Conservation (phyloP, 352 stramenopile species). For the Phytophthora citrophthora region DNA sequence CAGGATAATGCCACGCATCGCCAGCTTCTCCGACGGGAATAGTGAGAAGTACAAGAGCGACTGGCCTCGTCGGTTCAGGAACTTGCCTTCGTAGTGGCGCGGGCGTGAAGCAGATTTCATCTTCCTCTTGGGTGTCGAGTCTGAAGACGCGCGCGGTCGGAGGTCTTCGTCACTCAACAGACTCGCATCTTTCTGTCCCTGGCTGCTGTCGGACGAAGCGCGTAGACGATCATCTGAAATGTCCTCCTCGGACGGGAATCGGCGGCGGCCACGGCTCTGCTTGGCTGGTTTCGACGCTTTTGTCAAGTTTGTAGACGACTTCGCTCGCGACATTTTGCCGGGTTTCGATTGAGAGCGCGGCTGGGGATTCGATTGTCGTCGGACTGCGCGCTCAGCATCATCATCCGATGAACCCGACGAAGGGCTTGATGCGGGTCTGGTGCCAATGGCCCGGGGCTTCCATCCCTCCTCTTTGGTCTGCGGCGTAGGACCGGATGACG, state of each 20-base stretch:
- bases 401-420: slow-evolving; percentile 13
- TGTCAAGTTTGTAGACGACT: slow-evolving; percentile 21
- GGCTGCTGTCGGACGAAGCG: slow-evolving; percentile 22
- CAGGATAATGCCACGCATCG: slow-evolving; percentile 57
- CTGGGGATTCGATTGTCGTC: slow-evolving; percentile 11
- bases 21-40: slow-evolving; percentile 45
- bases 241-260: slow-evolving; percentile 17
- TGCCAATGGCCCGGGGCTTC: slow-evolving; percentile 18
- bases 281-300: slow-evolving; percentile 12
- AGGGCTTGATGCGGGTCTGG: slow-evolving; percentile 20
- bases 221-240: slow-evolving; percentile 2
- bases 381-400: slow-evolving; percentile 1
- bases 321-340: slow-evolving; percentile 11
- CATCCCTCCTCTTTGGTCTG: slow-evolving; percentile 18
- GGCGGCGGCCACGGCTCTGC: slow-evolving; percentile 1
- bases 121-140: slow-evolving; percentile 12
- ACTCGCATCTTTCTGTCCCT: slow-evolving; percentile 7
- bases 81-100: slow-evolving; percentile 48
- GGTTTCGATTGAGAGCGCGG: background rate
- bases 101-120: slow-evolving; percentile 21
- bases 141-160: slow-evolving; percentile 23
- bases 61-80: slow-evolving; percentile 55
- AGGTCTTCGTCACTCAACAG: slow-evolving; percentile 13
- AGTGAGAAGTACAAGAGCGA: slow-evolving; percentile 63
- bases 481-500: slow-evolving; percentile 10